Base-by-base conservation (phyloP, 2,329 filamentous ascomycete genomes). In the Cytospora piceae region DNA sequence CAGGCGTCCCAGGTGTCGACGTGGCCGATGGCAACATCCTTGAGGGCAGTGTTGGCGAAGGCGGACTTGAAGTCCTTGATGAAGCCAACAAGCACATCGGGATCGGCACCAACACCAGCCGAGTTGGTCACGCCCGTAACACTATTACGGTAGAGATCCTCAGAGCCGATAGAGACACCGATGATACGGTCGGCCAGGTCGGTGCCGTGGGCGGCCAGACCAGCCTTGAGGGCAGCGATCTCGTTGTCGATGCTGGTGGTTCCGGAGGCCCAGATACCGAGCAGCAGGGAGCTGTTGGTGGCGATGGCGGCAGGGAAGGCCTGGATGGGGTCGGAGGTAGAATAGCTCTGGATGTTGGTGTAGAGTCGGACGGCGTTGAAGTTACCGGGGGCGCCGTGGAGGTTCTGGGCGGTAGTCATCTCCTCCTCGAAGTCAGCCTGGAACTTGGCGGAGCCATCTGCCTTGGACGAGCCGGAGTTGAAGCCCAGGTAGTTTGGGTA, bases 1-100 rank as follows among this genome's bases (percentile, higher is more conserved):
- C 87, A 94, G 61, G 86, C 87, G 42, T 89, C 93, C 92, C 92
- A 96, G 60, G 93, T 96, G 75, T 96, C 93, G 74, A 96, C 93
- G 78, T 96, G 93, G 61, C 93, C 93, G 67, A 96, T 81, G 24
- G 86, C 81, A 59, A 81, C 83, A 37, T 78, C 78, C 46, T 83
- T 79, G 29, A 91, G 80, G 58, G 79, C 74, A 17, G 91, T 93
- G 67, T 85, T 85, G 32, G 83, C 74, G 73, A 96, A 85, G 68
- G 85, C 81, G 32, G 81, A 76, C 69, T 88, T 87, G 67, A 91
- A 87, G 74, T 90, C 81, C 66, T 82, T 77, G 81, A 96, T 92
- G 79, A 93, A 95, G 65, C 79, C 76, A 72, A 87, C 83, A 49
- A 96, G 80, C 14, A 80, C 81, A 49, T 81, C 79, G 6, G 92